These are phyloP conservation scores for Mastigamoeba balamuthi DNA, from an alignment of 78 protist genomes.

Conservation along the genomic window DNA sequence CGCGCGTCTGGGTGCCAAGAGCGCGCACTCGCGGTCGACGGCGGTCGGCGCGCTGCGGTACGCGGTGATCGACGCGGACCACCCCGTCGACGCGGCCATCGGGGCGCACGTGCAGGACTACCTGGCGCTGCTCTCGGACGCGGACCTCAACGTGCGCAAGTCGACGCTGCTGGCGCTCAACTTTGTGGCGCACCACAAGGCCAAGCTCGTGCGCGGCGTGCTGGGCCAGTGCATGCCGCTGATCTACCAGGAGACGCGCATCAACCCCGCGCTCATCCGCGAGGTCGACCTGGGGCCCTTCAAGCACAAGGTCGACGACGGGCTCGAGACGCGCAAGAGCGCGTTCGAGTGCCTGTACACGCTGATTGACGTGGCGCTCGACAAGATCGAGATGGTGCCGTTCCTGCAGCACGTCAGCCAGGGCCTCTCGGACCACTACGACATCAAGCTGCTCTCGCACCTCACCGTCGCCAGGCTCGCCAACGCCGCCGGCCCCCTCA, in stretches of 20 bases:
- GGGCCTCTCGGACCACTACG: slow-evolving; percentile 71
- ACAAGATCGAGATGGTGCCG: slow-evolving; percentile 11
- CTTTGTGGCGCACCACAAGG: slow-evolving; percentile 64
- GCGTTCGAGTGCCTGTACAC: slow-evolving; percentile 88
- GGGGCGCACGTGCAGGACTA: slow-evolving; percentile 9
- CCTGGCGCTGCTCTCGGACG: slow-evolving; percentile 40
- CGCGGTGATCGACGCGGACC: slow-evolving; percentile 48
- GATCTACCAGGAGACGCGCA: slow-evolving; percentile 51
- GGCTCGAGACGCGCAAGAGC: slow-evolving; percentile 71
- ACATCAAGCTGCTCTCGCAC: slow-evolving; percentile 71
- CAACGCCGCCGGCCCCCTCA: background rate
- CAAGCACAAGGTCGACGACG: slow-evolving; percentile 89
- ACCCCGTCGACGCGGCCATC: slow-evolving; percentile 27
- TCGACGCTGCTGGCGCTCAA: slow-evolving; percentile 70
- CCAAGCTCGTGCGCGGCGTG: slow-evolving; percentile 31
- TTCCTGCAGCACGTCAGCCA: slow-evolving; percentile 37
- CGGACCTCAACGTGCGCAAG: slow-evolving; percentile 62
- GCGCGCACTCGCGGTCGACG: slow-evolving; percentile 32
- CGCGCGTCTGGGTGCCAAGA: background rate
- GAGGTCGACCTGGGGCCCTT: slow-evolving; percentile 88
- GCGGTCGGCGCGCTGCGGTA: slow-evolving; percentile 61
- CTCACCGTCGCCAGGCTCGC: slow-evolving; percentile 40
- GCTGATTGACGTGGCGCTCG: slow-evolving; percentile 53
- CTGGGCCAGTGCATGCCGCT: slow-evolving; percentile 39
- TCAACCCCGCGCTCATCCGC: slow-evolving; percentile 70